Evolutionary conservation across 164 flowering plant species (phyloP).

Genomic region (Piper longum): DNA sequence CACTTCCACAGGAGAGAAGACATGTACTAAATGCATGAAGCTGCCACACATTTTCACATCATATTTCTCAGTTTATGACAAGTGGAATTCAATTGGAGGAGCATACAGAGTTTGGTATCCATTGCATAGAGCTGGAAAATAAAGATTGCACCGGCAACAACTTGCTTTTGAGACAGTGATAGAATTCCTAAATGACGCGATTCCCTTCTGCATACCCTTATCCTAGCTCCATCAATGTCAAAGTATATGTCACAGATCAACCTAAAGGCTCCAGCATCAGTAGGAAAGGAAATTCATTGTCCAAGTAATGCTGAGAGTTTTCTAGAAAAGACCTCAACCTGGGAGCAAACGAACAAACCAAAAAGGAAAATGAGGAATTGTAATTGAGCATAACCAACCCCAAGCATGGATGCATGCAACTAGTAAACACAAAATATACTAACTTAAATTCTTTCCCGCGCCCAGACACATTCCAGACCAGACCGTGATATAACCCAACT

Average conservation of each 20-base stretch:
- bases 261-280: not conserved
- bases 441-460: constrained; percentile 28
- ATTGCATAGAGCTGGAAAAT: not conserved
- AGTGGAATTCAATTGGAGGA: constrained; percentile 14
- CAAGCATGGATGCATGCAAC: not conserved
- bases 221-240: not conserved
- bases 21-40: not conserved
- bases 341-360: constrained; percentile 2
- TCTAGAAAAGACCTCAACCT: constrained; percentile 11
- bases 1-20: constrained; percentile 7
- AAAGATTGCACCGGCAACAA: not conserved
- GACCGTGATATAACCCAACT: constrained; percentile 14
- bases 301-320: constrained; percentile 10
- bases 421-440: constrained; percentile 7
- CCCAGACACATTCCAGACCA: constrained; percentile 5
- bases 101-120: not conserved
- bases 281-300: not conserved
- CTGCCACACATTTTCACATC: constrained; percentile 5
- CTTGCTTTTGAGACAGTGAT: not conserved
- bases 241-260: not conserved
- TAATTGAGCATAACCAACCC: too few relatives aligned
- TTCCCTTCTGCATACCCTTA: not conserved
- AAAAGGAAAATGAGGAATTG: too few relatives aligned
- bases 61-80: constrained; percentile 6
- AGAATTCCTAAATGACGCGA: not conserved